Evolutionary conservation across 441 rosid genomes (phyloP).

Genomic region (Populus hybrid): DNA sequence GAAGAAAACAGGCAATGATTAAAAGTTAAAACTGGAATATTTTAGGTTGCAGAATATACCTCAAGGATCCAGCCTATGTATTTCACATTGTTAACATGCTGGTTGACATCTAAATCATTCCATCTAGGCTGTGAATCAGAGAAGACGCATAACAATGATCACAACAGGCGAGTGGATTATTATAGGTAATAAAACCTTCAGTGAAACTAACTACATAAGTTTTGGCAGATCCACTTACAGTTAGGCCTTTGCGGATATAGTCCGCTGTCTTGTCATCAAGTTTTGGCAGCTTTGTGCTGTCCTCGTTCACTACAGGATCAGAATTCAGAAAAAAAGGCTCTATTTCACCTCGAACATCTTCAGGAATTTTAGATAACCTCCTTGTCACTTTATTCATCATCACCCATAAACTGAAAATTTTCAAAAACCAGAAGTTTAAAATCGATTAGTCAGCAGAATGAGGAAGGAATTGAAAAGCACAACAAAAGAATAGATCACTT

Average conservation of each 20-base stretch:
- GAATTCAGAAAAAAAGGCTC: conserved; percentile 67
- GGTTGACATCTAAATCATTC: conserved; percentile 96
- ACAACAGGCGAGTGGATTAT: neutral
- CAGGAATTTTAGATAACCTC: conserved; percentile 89
- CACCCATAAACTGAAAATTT: conserved; percentile 80
- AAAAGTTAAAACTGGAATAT: neutral
- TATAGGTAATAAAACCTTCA: neutral
- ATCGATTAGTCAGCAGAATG: neutral
- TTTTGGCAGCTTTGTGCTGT: conserved; percentile 79
- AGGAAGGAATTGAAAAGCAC: neutral
- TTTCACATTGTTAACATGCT: conserved; percentile 98
- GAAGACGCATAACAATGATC: conserved; percentile 4
- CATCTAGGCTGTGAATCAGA: conserved; percentile 75
- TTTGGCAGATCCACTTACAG: conserved; percentile 49
- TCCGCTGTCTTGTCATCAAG: conserved; percentile 76
- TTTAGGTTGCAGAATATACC: conserved; percentile 35
- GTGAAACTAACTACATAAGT: neutral
- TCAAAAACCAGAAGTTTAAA: conserved; percentile 7
- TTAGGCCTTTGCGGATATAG: conserved; percentile 68
- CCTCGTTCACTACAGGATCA: conserved; percentile 74
- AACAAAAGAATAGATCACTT: neutral
- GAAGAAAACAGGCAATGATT: neutral
- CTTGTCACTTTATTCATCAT: conserved; percentile 98
- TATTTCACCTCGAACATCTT: conserved; percentile 86
- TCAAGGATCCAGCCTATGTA: conserved; percentile 98